phyloP scores from a whole-genome alignment of 345 rosid species.

The Draba incana region DNA sequence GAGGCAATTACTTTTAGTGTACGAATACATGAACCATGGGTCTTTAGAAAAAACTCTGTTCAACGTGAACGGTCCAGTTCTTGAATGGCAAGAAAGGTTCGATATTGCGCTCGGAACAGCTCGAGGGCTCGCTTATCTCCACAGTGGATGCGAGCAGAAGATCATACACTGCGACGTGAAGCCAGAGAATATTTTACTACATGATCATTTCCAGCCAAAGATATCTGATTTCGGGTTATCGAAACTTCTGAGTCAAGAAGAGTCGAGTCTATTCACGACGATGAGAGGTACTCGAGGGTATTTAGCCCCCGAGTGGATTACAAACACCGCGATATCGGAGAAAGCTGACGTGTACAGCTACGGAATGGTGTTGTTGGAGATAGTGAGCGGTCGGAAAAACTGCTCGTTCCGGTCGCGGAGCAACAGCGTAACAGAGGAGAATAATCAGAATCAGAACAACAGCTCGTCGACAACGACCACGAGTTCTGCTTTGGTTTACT shows the following conservation, averaged over 20 bases:
- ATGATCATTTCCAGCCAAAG: slow-evolving; percentile 67
- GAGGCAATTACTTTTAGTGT: slow-evolving; percentile 62
- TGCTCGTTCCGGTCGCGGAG: slow-evolving; percentile 52
- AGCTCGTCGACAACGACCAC: slow-evolving; percentile 49
- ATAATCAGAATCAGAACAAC: slow-evolving; percentile 38
- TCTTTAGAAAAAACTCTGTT: slow-evolving; percentile 66
- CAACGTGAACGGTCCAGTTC: slow-evolving; percentile 46
- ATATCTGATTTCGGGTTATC: slow-evolving; percentile 80
- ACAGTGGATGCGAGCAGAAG: slow-evolving; percentile 71
- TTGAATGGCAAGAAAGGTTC: slow-evolving; percentile 82
- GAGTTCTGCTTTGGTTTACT: slow-evolving; percentile 54
- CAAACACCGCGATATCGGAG: slow-evolving; percentile 72
- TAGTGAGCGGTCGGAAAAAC: slow-evolving; percentile 78
- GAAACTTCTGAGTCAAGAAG: slow-evolving; percentile 64
- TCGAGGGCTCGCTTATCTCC: slow-evolving; percentile 79
- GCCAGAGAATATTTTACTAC: slow-evolving; percentile 75
- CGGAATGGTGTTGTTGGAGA: slow-evolving; percentile 81
- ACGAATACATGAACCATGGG: slow-evolving; percentile 74
- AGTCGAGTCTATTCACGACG: slow-evolving; percentile 69
- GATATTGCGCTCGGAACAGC: slow-evolving; percentile 75
- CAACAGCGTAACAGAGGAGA: slow-evolving; percentile 48
- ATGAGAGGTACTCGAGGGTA: slow-evolving; percentile 92
- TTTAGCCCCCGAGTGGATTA: slow-evolving; percentile 86
- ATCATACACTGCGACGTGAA: slow-evolving; percentile 75
- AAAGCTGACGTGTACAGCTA: slow-evolving; percentile 86